A percentile compares a stretch with the other conserved stretches of the same genome.
phyloP scores from a whole-genome alignment of 2,329 filamentous ascomycete species.

The Alternaria tenuissima region DNA sequence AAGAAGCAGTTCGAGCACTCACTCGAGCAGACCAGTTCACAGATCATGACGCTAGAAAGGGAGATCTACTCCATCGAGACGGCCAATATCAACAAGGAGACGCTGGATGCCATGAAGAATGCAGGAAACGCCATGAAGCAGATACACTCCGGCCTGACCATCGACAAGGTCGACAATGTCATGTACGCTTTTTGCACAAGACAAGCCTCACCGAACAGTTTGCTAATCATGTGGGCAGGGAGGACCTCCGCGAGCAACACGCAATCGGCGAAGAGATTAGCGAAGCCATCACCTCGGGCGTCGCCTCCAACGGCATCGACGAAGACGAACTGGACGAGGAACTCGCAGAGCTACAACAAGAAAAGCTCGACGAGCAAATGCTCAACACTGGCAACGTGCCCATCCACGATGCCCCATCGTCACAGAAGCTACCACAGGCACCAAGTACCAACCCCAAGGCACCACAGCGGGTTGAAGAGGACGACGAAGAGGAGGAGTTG shows the following conservation, averaged over 20 bases:
- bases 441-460: constrained; percentile 68
- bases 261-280: constrained; percentile 92
- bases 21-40: constrained; percentile 86
- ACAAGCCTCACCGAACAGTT: neutral
- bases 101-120: constrained; percentile 90
- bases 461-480: constrained; percentile 66
- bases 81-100: constrained; percentile 98
- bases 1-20: constrained; percentile 96
- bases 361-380: constrained; percentile 93
- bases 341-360: constrained; percentile 86
- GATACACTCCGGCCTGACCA: constrained; percentile 89
- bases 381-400: constrained; percentile 86
- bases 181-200: constrained; percentile 75
- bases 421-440: constrained; percentile 79
- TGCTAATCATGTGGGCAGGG: constrained; percentile 64
- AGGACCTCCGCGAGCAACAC: constrained; percentile 89
- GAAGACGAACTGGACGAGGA: constrained; percentile 88
- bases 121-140: constrained; percentile 89
- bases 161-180: constrained; percentile 92
- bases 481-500: constrained; percentile 95
- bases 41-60: constrained; percentile 91
- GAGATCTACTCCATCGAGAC: constrained; percentile 98
- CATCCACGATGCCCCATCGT: constrained; percentile 68
- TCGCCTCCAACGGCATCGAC: constrained; percentile 76
- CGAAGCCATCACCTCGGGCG: constrained; percentile 77